phyloP scores from a whole-genome alignment of 2,329 filamentous ascomycete genomes.

The Fusarium falciforme region DNA sequence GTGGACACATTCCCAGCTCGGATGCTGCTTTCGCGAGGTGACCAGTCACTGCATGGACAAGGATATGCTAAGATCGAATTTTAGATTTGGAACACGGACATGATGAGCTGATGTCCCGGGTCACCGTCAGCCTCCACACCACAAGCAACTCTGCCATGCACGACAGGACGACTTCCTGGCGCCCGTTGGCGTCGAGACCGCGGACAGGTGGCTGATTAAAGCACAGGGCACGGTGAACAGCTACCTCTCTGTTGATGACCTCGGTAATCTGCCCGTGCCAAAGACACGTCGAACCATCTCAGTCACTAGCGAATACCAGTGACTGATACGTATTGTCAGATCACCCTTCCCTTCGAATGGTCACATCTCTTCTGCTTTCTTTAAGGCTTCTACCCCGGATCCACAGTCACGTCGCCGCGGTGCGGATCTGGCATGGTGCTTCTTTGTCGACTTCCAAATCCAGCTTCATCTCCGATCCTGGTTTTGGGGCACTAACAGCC shows the following conservation, averaged over 20 bases:
- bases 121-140: constrained; percentile 25
- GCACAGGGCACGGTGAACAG: constrained; percentile 13
- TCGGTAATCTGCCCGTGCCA: constrained; percentile 34
- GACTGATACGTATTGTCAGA: constrained; percentile 18
- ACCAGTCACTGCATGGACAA: constrained; percentile 28
- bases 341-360: constrained; percentile 26
- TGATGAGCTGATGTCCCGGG: constrained; percentile 34
- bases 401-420: constrained; percentile 37
- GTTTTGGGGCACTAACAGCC: constrained; percentile 19
- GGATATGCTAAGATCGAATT: constrained; percentile 31
- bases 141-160: constrained; percentile 18
- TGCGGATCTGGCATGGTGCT: constrained; percentile 41
- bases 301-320: constrained; percentile 13
- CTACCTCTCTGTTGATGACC: constrained; percentile 5
- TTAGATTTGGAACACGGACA: constrained; percentile 33
- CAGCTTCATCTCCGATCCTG: constrained; percentile 45
- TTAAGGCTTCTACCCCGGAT: constrained; percentile 43
- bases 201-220: constrained; percentile 26
- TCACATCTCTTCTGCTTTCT: constrained; percentile 23
- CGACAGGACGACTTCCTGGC: constrained; percentile 13
- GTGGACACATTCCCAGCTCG: constrained; percentile 6
- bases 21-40: constrained; percentile 15
- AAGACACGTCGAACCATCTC: constrained; percentile 14
- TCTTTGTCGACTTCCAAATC: constrained; percentile 37
- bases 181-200: constrained; percentile 34